Conservation (phyloP, 805 yeast genomes). For the Metschnikowia sp. region DNA sequence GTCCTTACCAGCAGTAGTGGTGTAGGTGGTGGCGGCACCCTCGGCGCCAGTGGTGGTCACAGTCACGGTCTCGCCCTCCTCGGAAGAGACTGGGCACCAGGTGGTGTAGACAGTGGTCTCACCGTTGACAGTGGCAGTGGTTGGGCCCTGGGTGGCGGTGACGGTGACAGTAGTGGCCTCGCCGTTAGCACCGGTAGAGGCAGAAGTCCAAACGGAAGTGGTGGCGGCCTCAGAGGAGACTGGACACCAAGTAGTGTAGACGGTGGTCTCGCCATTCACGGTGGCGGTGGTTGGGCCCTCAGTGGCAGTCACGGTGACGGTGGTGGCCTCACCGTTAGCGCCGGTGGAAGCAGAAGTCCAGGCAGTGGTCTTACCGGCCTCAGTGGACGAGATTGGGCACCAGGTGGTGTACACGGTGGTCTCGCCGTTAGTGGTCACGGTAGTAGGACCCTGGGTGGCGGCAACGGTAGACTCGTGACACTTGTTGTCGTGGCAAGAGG, state of each 20-base stretch:
- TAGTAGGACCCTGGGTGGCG: conserved; percentile 32
- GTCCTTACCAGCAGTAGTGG: conserved; percentile 16
- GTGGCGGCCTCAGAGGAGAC: conserved; percentile 18
- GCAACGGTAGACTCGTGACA: conserved; percentile 11
- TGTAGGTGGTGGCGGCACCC: conserved; percentile 15
- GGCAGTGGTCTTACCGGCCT: conserved; percentile 6
- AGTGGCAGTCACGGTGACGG: conserved; percentile 24
- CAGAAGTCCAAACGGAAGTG: conserved; percentile 20
- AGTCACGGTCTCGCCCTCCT: conserved; percentile 24
- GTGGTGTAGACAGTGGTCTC: conserved; percentile 27
- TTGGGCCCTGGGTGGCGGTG: conserved; percentile 31
- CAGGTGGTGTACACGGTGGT: conserved; percentile 30
- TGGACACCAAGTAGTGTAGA: conserved; percentile 37
- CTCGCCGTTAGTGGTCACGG: conserved; percentile 20
- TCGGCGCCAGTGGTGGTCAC: conserved; percentile 15
- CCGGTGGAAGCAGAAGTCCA: conserved; percentile 26
- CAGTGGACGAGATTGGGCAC: conserved; percentile 31
- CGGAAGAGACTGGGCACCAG: conserved; percentile 25
- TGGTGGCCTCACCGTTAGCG: conserved; percentile 10
- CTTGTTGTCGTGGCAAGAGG: neutral
- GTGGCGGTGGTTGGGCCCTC: conserved; percentile 30
- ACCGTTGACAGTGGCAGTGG: conserved; percentile 21
- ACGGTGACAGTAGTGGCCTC: conserved; percentile 15
- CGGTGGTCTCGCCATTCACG: conserved; percentile 17
- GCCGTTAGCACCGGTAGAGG: conserved; percentile 21